A percentile compares a stretch with the other conserved stretches of the same genome.
Conservation (phyloP, 2,329 filamentous ascomycete genomes). For the Xylariomycetidae sp. region DNA sequence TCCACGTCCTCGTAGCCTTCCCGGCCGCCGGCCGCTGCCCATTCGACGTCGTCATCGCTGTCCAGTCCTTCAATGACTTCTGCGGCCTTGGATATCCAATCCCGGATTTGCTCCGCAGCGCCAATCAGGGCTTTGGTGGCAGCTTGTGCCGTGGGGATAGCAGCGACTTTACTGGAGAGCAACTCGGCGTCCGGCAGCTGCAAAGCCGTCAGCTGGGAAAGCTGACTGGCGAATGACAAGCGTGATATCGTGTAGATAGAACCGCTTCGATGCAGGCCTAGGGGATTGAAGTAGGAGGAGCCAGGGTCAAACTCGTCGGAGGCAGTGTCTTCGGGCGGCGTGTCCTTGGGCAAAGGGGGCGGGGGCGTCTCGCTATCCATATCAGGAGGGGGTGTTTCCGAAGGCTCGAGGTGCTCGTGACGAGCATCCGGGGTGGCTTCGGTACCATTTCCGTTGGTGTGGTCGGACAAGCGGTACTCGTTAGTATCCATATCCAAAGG, state of each 20-base stretch:
- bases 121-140: constrained; percentile 78
- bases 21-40: constrained; percentile 82
- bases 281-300: constrained; percentile 60
- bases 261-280: constrained; percentile 62
- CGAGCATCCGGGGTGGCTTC: constrained; percentile 54
- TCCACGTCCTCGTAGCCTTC: constrained; percentile 72
- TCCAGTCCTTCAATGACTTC: constrained; percentile 86
- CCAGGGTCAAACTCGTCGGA: constrained; percentile 42
- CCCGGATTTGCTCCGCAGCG: constrained; percentile 84
- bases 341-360: constrained; percentile 47
- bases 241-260: constrained; percentile 93
- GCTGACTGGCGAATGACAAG: constrained; percentile 86
- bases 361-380: no score
- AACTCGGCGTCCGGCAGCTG: constrained; percentile 80
- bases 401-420: constrained; percentile 48
- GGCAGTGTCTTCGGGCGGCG: constrained; percentile 34
- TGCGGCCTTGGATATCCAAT: constrained; percentile 88
- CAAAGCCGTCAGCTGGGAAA: constrained; percentile 86
- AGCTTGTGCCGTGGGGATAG: constrained; percentile 78
- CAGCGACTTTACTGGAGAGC: constrained; percentile 74
- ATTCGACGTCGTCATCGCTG: constrained; percentile 95
- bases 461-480: constrained; percentile 69
- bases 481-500: constrained; percentile 62
- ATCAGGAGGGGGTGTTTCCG: constrained; percentile 30
- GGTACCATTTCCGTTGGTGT: constrained; percentile 61